These are phyloP conservation scores for Leccinum pellstonianum DNA, from an alignment of 768 basidiomycete species.

Conservation along the genomic window DNA sequence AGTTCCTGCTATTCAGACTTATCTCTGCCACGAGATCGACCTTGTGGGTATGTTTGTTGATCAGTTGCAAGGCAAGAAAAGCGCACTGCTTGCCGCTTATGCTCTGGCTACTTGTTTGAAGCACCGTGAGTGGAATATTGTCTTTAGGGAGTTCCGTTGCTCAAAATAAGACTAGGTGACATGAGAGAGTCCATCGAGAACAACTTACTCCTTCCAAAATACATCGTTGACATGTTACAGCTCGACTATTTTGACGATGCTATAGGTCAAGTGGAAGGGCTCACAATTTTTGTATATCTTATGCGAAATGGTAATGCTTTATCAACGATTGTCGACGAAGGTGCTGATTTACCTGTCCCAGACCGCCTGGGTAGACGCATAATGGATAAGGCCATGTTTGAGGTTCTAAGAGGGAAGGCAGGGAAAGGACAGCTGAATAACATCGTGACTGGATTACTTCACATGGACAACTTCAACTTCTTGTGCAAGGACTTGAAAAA, in stretches of 20 bases:
- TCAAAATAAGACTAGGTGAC: slow-evolving; percentile 8
- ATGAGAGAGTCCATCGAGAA: slow-evolving; percentile 12
- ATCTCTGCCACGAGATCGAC: slow-evolving; percentile 4
- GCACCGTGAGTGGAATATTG: slow-evolving; percentile 7
- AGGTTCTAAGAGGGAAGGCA: slow-evolving; percentile 15
- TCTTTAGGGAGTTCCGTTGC: not conserved
- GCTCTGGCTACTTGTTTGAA: slow-evolving; percentile 18
- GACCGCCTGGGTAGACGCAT: slow-evolving; percentile 14
- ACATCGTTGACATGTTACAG: slow-evolving; percentile 21
- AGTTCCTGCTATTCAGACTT: not conserved
- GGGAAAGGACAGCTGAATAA: slow-evolving; percentile 5
- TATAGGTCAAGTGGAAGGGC: slow-evolving; percentile 1
- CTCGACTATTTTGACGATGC: slow-evolving; percentile 27
- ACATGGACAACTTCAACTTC: too few relatives aligned
- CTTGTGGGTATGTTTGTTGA: slow-evolving; percentile 12
- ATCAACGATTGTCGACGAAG: not conserved
- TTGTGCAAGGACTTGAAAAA: too few relatives aligned
- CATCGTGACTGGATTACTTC: slow-evolving; percentile 20
- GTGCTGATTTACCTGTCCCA: slow-evolving; percentile 3
- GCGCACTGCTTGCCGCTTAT: slow-evolving; percentile 22
- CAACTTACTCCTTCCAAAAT: not conserved
- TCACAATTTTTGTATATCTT: slow-evolving; percentile 11
- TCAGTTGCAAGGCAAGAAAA: slow-evolving; percentile 19
- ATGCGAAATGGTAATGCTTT: slow-evolving; percentile 18
- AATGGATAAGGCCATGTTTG: slow-evolving; percentile 7